A percentile compares a stretch with the other conserved stretches of the same genome.
These are phyloP conservation scores for Scytalidium sp. DNA, from an alignment of 2,329 filamentous ascomycete species.

Conservation along the genomic window DNA sequence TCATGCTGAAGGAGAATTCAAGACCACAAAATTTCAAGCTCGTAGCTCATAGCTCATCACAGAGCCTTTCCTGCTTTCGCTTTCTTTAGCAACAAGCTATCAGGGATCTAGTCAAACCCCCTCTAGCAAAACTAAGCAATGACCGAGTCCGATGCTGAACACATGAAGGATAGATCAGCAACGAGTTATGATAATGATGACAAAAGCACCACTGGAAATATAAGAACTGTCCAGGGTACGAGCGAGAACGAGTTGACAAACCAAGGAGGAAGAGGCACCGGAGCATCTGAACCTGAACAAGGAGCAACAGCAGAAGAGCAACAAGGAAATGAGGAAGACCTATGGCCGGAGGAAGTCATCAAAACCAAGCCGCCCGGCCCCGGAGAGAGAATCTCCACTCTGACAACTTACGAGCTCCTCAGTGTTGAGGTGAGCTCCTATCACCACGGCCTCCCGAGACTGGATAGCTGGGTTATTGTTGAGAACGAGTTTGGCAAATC, in stretches of 20 bases:
- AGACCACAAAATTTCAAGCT: no score
- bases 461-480: neutral
- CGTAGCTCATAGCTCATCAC: no score
- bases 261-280: neutral
- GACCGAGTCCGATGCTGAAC: no score
- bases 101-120: no score
- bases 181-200: no score
- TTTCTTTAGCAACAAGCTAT: no score
- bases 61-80: no score
- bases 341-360: neutral
- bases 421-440: neutral
- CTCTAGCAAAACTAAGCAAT: no score
- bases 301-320: neutral
- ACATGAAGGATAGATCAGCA: no score
- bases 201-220: no score
- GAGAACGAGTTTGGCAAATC: neutral
- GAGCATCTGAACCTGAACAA: neutral
- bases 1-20: no score
- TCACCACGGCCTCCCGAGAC: neutral
- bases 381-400: neutral
- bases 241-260: neutral
- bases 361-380: neutral
- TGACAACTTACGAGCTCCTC: neutral
- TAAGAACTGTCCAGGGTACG: neutral
- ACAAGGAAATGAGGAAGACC: neutral